Base-by-base conservation (phyloP, 768 basidiomycete species). In the Hygrocybe coccinea region DNA sequence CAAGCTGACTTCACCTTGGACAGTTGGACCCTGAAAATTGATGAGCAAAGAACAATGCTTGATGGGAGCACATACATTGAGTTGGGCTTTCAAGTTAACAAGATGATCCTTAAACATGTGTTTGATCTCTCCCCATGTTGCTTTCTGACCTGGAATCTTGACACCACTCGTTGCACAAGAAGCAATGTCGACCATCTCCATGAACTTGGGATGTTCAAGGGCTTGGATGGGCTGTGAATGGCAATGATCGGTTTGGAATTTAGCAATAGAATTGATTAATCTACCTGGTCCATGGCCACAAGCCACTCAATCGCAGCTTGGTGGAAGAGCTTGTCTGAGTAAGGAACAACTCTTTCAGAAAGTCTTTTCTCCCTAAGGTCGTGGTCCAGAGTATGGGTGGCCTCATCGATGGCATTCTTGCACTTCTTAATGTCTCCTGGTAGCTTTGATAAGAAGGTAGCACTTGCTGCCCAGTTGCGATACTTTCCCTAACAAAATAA, bases 231-330 rank as follows among this genome's bases (percentile, higher is more conserved):
- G 29, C 29, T 29, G 8, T 8, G n/a, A n/a, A 29, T 3, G 29
- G 29, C 29, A 29, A 29, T 4, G 8, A 29, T 29, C 29, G 8
- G 8, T 29, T 4, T 4, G 3, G 8, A 29, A 29, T 29, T 29
- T 3, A 29, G 29, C 8, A 36, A 24, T 19, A 54, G 74, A 73
- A 67, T 8, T n/a, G n/a, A n/a, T n/a, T n/a, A n/a, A 39, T 34
- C 29, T 29, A 29, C 29, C 29, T 76, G 73, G 58, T 76, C 65
- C 7, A 71, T 75, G 15, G 61, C 60, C 17, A 72, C 59, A 4
- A 76, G 59, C 73, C 75, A 76, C 51, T 74, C 60, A 17, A 70
- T 59, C 1, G 70, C 71, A 2, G 66, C 69, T 19, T 66, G 37
- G 5, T 46, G 37, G 52, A 73, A 74, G 1, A 61, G 17, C 7